phyloP scores from a whole-genome alignment of 192 early-diverging fungal species.

The Coemansia aciculifera region DNA sequence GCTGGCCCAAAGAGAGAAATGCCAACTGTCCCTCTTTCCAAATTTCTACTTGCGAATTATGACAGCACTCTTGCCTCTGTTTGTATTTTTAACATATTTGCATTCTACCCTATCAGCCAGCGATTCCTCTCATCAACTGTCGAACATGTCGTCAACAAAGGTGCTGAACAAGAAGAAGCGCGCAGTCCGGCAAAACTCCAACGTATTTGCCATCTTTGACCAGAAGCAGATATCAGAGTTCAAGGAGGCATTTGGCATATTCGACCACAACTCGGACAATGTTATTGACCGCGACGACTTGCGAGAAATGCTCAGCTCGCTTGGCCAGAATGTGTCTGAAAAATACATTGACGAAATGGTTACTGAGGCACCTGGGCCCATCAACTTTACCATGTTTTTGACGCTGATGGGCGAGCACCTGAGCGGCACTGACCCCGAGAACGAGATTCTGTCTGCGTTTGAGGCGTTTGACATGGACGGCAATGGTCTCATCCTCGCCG shows the following conservation, averaged over 20 bases:
- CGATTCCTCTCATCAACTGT: neutral
- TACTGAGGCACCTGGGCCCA: conserved; percentile 78
- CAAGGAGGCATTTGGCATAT: conserved; percentile 95
- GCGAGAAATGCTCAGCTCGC: conserved; percentile 79
- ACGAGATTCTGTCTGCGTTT: conserved; percentile 89
- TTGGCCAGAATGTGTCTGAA: conserved; percentile 70
- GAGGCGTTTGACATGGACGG: conserved; percentile 88
- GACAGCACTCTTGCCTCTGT: neutral
- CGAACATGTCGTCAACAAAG: conserved; percentile 30
- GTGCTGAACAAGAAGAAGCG: conserved; percentile 79
- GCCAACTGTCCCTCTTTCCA: neutral
- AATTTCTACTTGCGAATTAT: neutral
- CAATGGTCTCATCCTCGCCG: conserved; percentile 77
- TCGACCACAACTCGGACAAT: conserved; percentile 91
- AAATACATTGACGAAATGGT: conserved; percentile 89
- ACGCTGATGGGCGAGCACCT: conserved; percentile 95
- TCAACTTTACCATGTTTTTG: conserved; percentile 98
- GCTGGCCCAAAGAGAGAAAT: neutral
- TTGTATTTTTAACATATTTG: conserved; percentile 12
- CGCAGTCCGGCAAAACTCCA: conserved; percentile 90
- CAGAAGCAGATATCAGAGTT: conserved; percentile 94
- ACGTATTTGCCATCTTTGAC: conserved; percentile 98
- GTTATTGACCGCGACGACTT: conserved; percentile 92
- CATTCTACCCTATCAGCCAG: conserved; percentile 6
- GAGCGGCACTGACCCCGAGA: conserved; percentile 86